Percentiles rank a stretch among this genome's conserved stretches.
Conservation (phyloP, 805 yeast genomes). For the Metschnikowia reukaufii region DNA sequence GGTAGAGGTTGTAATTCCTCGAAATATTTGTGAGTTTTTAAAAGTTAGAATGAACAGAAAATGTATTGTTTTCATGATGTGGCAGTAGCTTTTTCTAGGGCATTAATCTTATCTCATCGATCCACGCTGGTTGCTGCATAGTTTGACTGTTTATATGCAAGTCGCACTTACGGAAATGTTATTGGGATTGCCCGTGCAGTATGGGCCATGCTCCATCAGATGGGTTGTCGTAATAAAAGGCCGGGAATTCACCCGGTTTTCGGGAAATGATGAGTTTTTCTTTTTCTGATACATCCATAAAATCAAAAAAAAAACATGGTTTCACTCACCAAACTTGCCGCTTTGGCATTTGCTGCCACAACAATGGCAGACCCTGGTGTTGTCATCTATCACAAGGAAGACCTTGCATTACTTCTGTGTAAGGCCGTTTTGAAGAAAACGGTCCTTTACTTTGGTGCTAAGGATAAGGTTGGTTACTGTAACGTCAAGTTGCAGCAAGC, state of each 20-base stretch:
- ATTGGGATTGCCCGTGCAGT: constrained; percentile 1
- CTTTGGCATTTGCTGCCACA: constrained; percentile 15
- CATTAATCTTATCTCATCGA: constrained; percentile 7
- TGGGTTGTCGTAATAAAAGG: constrained; percentile 3
- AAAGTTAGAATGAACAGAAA: too few relatives aligned
- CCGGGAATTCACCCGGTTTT: background rate
- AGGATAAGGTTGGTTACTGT: constrained; percentile 34
- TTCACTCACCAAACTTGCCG: constrained; percentile 13
- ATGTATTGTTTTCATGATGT: background rate
- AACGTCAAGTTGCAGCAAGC: constrained; percentile 37
- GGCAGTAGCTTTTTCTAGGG: background rate
- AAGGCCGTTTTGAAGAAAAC: constrained; percentile 23
- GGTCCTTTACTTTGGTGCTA: constrained; percentile 26
- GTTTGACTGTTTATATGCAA: background rate
- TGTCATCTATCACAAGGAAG: constrained; percentile 24
- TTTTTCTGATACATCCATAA: background rate
- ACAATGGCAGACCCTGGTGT: constrained; percentile 22
- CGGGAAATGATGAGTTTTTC: background rate
- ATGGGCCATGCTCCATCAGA: background rate
- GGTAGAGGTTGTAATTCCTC: too few relatives aligned
- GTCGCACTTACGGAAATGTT: background rate
- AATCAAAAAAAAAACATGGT: constrained; percentile 11
- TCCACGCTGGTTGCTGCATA: constrained; percentile 2
- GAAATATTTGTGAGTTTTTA: too few relatives aligned
- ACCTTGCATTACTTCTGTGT: constrained; percentile 31